Evolutionary conservation across 331 rosid species (phyloP).

Genomic region (Acacia pycnantha): DNA sequence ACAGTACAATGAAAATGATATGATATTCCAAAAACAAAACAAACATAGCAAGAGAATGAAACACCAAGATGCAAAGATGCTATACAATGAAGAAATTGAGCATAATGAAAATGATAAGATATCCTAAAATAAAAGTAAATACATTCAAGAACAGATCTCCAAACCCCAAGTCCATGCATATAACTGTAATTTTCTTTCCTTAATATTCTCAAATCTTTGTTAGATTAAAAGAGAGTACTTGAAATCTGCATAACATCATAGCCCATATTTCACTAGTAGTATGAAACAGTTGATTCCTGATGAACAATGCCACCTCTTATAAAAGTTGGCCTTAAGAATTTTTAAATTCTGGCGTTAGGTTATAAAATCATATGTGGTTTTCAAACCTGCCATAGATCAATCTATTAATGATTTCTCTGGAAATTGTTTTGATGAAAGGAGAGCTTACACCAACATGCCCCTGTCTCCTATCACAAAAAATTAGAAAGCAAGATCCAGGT

Average conservation of each 20-base stretch:
- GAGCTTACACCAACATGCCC: neutral
- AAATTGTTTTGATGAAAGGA: neutral
- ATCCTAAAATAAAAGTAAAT: neutral
- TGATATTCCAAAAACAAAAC: neutral
- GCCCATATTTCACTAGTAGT: neutral
- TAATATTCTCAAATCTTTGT: neutral
- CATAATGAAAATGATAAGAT: neutral
- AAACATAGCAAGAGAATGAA: neutral
- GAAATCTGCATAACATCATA: neutral
- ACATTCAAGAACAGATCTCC: neutral
- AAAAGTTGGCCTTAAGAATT: neutral
- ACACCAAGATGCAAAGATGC: neutral
- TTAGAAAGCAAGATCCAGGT: neutral
- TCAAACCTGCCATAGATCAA: neutral
- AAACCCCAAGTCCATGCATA: neutral
- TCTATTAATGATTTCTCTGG: neutral
- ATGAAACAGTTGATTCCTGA: neutral
- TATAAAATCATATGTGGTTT: neutral
- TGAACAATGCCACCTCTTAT: neutral
- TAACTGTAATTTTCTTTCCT: neutral
- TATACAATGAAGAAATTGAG: neutral
- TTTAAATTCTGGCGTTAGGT: neutral
- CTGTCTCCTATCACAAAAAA: neutral
- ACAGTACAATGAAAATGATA: neutral
- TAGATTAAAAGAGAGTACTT: neutral